Base-by-base conservation (phyloP, 352 stramenopile species). In the Pythium scleroteichum region DNA sequence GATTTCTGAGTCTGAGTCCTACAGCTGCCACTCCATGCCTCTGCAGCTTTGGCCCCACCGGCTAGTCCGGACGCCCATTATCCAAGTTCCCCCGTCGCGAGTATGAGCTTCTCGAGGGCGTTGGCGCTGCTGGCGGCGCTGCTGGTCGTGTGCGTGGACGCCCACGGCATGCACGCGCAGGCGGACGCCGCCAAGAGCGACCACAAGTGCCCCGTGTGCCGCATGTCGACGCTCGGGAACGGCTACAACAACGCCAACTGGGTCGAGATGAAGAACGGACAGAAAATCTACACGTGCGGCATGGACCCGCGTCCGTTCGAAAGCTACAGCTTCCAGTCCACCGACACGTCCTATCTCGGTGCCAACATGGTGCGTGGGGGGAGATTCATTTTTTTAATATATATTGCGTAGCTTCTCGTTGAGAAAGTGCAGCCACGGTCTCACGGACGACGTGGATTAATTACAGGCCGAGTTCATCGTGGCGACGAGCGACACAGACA, bases 251-350 rank as follows among this genome's bases (percentile, higher is more conserved):
- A 71, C 53, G 54, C 32, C 35, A 69, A 66, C 63, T 77, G 59
- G 17, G 46, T 77, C 35, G 20, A 71, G 41, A 82, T 94, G 29
- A 63, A 85, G 27, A 82, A 84, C 54, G 76, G 84, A 62, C 85
- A 94, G 69, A 69, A 71, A 55, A 62, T 94, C 20, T 94, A 88
- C 71, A 82, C 85, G 20, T 94, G 85, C 53, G 85, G 91, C 62
- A 94, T 94, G 85, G 85, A 84, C 0, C 88, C 71, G 78, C 59
- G 59, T 12, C 10, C 49, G 9, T 59, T 66, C 16, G 48, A 59
- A 22, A 49, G 70, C 53, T 86, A 88, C 60, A 60, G 61, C 46
- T 84, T 81, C 53, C 39, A 78, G 47, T 79, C 83, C 50, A 90
- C 85, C 19, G 82, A 94, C 64, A 79, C 82, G 42, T 59, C 82